phyloP scores from a whole-genome alignment of 352 stramenopile species.

The Saprolegnia diclina region DNA sequence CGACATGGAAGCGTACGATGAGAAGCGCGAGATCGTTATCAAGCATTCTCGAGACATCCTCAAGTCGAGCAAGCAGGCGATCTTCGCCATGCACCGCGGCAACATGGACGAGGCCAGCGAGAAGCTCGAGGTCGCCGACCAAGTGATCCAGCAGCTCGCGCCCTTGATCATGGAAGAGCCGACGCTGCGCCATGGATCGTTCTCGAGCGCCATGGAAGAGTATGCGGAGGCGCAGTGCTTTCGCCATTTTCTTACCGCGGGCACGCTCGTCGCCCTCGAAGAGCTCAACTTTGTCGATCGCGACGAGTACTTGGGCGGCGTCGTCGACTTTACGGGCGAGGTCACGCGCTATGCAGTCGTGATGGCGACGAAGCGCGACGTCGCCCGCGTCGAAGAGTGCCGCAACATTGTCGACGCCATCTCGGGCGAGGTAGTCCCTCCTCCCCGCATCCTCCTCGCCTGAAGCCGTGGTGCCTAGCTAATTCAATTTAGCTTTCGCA shows the following conservation, averaged over 20 bases:
- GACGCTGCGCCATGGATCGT: constrained; percentile 66
- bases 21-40: constrained; percentile 91
- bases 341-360: constrained; percentile 84
- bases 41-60: constrained; percentile 93
- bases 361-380: constrained; percentile 82
- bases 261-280: constrained; percentile 48
- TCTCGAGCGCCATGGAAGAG: constrained; percentile 89
- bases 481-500: constrained; percentile 93
- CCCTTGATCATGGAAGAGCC: constrained; percentile 77
- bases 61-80: constrained; percentile 93
- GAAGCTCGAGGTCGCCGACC: constrained; percentile 37
- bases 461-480: constrained; percentile 31
- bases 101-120: constrained; percentile 48
- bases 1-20: constrained; percentile 90
- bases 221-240: constrained; percentile 93
- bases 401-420: constrained; percentile 83
- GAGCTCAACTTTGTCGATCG: constrained; percentile 51
- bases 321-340: constrained; percentile 93
- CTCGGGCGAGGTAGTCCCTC: constrained; percentile 53
- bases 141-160: constrained; percentile 73
- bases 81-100: constrained; percentile 90
- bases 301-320: constrained; percentile 92
- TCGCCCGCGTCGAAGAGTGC: constrained; percentile 70
- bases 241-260: constrained; percentile 65
- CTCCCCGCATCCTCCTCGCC: not conserved